Conservation (phyloP, 2,329 filamentous ascomycete species). For the Cercospora janseana region DNA sequence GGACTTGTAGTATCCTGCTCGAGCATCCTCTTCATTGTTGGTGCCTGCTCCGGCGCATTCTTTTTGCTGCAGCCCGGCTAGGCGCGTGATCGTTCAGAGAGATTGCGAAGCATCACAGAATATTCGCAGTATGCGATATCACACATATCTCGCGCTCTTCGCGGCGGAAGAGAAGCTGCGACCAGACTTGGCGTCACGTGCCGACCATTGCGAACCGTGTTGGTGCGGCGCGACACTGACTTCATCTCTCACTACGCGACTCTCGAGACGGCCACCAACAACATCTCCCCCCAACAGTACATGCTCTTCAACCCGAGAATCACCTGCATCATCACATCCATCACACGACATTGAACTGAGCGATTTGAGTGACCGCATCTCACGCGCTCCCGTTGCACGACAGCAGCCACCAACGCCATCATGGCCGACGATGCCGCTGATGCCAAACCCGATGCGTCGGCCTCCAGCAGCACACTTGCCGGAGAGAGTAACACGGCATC, state of each 20-base stretch:
- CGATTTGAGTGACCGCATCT: constrained; percentile 19
- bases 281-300: not conserved
- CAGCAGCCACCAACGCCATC: constrained; percentile 14
- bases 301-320: not conserved
- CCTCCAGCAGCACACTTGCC: constrained; percentile 21
- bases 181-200: not conserved
- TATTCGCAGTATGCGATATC: too few relatives aligned
- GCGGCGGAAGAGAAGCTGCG: not conserved
- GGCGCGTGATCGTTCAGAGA: too few relatives aligned
- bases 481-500: constrained; percentile 1
- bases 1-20: too few relatives aligned
- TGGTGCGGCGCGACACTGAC: constrained; percentile 25
- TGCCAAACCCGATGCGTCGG: constrained; percentile 15
- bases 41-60: too few relatives aligned
- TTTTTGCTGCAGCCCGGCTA: too few relatives aligned
- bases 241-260: constrained; percentile 13
- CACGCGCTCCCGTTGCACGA: constrained; percentile 18
- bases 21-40: too few relatives aligned
- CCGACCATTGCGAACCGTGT: constrained; percentile 22
- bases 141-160: too few relatives aligned
- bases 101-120: too few relatives aligned
- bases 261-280: too few relatives aligned
- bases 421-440: constrained; percentile 23
- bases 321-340: not conserved
- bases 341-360: constrained; percentile 19